These are phyloP conservation scores for Fusarium fujikuroi DNA, from an alignment of 2,329 filamentous ascomycete genomes.

Conservation along the genomic window DNA sequence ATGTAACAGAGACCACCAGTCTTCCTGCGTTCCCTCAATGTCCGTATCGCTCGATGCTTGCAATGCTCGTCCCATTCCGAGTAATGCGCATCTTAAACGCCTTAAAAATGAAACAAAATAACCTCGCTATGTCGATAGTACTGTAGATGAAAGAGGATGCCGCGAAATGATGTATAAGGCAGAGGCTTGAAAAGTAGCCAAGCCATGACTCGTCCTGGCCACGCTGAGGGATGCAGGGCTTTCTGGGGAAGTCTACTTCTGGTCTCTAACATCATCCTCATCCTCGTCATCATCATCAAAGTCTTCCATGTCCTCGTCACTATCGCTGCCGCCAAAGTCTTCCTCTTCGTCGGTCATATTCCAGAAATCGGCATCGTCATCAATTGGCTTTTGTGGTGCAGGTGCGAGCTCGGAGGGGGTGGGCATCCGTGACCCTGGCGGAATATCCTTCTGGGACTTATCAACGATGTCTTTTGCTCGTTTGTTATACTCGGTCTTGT, in stretches of 20 bases:
- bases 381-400: slow-evolving; percentile 66
- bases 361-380: slow-evolving; percentile 86
- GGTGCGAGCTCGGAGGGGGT: slow-evolving; percentile 72
- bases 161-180: not conserved
- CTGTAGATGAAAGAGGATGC: slow-evolving; percentile 30
- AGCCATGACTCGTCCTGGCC: not conserved
- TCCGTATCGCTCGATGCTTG: slow-evolving; percentile 6
- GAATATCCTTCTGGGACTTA: slow-evolving; percentile 81
- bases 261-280: slow-evolving; percentile 58
- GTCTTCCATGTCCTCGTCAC: slow-evolving; percentile 70
- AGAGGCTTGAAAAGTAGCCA: not conserved
- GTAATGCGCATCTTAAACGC: slow-evolving; percentile 37
- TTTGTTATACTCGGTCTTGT: slow-evolving; percentile 74
- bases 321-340: slow-evolving; percentile 81
- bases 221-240: not conserved
- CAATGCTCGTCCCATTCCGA: slow-evolving; percentile 18
- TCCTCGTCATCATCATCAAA: slow-evolving; percentile 68
- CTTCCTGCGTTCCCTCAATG: slow-evolving; percentile 25
- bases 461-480: slow-evolving; percentile 77
- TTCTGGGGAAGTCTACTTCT: slow-evolving; percentile 27
- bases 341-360: slow-evolving; percentile 79
- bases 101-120: slow-evolving; percentile 25
- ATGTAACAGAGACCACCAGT: slow-evolving; percentile 20
- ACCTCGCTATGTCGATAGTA: slow-evolving; percentile 41
- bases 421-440: slow-evolving; percentile 83